Base-by-base conservation (phyloP, 371 early-diverging fungal species). In the Syncephalastrum sp. region DNA sequence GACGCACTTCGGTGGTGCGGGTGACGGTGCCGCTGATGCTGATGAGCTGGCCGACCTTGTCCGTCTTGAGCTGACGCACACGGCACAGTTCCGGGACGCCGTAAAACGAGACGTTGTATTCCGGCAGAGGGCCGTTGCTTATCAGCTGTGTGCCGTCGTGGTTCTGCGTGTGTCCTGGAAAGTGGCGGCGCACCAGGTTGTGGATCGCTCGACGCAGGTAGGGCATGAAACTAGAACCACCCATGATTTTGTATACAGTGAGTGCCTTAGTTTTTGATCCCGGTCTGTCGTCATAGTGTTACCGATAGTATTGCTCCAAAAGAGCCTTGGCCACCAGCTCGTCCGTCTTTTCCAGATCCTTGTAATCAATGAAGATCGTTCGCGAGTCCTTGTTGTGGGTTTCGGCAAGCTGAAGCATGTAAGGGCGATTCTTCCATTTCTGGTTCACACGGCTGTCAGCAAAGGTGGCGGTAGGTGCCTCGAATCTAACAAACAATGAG, bases 21-120 rank as follows among this genome's bases (percentile, higher is more conserved):
- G 99, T 99, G 4, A 99, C 98, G 4, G 99, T 99, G 41, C 99
- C 99, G 49, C 88, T 86, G 53, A 99, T 85, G 42, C 90, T 83
- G 45, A 92, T 76, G 50, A 99, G 83, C 48, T 90, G 79, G n/a
- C 97, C 98, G 54, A 99, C 85, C 50, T 84, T 77, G 24, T 89
- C 85, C 54, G 93, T 93, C 45, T 87, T 87, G 49, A 99, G 70
- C 60, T 97, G 94, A 52, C 99, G 89, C 24, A 98, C 80, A 42
- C 89, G 77, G 21, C 75, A 69, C 29, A 81, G 64, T 2, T 81
- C 69, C 1, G 87, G 81, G 4, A 94, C 61, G 49, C 89, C 87
- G 65, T 87, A 89, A 69, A 95, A 86, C 3, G 89, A 81, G 14
- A 96, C 87, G 19, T 79, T 70, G 51, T 94, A 90, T 63, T 91